These are phyloP conservation scores for Bruguiera gymnorhiza DNA, from an alignment of 345 rosid species.

Conservation along the genomic window DNA sequence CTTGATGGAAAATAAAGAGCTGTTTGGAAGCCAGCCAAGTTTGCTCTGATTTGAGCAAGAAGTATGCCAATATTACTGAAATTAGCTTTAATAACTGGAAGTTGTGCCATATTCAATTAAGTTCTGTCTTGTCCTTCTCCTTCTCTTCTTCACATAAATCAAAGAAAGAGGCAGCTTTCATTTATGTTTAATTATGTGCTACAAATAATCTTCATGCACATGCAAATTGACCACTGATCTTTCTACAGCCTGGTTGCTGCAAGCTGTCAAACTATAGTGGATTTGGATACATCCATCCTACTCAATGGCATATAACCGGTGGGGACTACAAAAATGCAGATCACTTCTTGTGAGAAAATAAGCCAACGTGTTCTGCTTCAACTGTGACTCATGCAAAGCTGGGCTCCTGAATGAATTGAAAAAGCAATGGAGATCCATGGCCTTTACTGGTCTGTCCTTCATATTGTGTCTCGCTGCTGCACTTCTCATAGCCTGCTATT, in stretches of 20 bases:
- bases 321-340: slow-evolving; percentile 20
- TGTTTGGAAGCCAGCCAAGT: not conserved
- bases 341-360: slow-evolving; percentile 54
- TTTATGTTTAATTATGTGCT: not conserved
- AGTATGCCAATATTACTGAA: not conserved
- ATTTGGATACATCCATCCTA: slow-evolving; percentile 37
- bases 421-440: slow-evolving; percentile 33
- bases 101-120: not conserved
- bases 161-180: not conserved
- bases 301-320: slow-evolving; percentile 30
- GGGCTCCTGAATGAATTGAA: slow-evolving; percentile 42
- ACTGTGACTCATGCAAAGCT: slow-evolving; percentile 54
- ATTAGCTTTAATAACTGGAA: not conserved
- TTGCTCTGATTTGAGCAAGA: not conserved
- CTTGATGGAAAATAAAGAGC: not conserved
- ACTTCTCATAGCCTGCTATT: not conserved
- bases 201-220: not conserved
- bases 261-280: slow-evolving; percentile 58
- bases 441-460: not conserved
- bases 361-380: slow-evolving; percentile 39
- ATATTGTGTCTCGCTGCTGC: not conserved
- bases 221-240: not conserved
- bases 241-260: slow-evolving; percentile 60
- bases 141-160: too few relatives aligned
- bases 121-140: not conserved